phyloP scores from a whole-genome alignment of 345 rosid genomes.

The Geranium rotundifolium region DNA sequence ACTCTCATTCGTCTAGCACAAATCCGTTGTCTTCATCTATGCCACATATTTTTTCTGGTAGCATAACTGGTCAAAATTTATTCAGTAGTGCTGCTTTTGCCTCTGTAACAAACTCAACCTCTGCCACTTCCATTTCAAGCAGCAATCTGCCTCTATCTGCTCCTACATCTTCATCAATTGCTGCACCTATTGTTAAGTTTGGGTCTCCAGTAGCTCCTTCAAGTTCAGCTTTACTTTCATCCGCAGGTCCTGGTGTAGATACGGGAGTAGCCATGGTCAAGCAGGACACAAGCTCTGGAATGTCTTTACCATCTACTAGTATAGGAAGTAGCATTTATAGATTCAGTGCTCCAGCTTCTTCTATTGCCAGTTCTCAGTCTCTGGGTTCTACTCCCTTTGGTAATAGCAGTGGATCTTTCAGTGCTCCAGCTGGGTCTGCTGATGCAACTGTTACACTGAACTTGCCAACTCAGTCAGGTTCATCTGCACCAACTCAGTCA shows the following conservation, averaged over 20 bases:
- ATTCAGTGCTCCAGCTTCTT: no score
- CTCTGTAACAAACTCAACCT: not conserved
- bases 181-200: conserved; percentile 32
- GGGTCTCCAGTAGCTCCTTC: conserved; percentile 29
- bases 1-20: conserved; percentile 17
- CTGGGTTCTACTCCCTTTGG: conserved; percentile 31
- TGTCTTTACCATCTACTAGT: conserved; percentile 22
- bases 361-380: not conserved
- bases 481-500: conserved; percentile 40
- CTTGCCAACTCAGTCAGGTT: conserved; percentile 23
- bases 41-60: conserved; percentile 17
- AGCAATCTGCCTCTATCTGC: not conserved
- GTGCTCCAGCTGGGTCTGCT: conserved; percentile 26
- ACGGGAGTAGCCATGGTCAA: conserved; percentile 31
- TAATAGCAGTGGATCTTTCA: conserved; percentile 25
- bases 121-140: not conserved
- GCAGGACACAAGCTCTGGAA: conserved; percentile 17
- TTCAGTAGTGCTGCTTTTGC: conserved; percentile 13
- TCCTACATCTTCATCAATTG: conserved; percentile 23
- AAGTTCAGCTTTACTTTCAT: conserved; percentile 18
- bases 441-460: conserved; percentile 24
- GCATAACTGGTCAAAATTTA: conserved; percentile 21
- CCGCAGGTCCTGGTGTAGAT: conserved; percentile 19
- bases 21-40: not conserved
- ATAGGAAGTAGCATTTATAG: no score